phyloP scores from a whole-genome alignment of 202 grass and related monocot species.

The Brachypodium distachyon region DNA sequence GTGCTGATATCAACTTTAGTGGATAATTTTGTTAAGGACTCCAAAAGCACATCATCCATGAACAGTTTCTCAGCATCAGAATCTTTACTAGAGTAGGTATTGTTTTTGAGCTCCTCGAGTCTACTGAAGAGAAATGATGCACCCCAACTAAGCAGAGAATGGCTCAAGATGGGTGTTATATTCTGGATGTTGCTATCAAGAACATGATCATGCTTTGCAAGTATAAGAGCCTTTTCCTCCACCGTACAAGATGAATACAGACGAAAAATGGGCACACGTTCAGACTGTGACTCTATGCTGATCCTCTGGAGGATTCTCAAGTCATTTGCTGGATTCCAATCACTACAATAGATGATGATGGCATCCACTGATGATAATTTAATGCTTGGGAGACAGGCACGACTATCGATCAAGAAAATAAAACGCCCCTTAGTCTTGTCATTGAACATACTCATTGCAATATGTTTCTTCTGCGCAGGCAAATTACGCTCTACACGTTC shows the following conservation, averaged over 20 bases:
- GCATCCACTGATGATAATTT: constrained; percentile 80
- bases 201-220: constrained; percentile 66
- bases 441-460: constrained; percentile 81
- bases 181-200: constrained; percentile 64
- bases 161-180: constrained; percentile 53
- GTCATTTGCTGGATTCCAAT: constrained; percentile 92
- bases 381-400: constrained; percentile 77
- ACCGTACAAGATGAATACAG: constrained; percentile 74
- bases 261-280: constrained; percentile 57
- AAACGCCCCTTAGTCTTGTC: constrained; percentile 72
- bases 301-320: constrained; percentile 64
- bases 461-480: constrained; percentile 47
- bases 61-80: constrained; percentile 34
- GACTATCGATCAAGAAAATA: constrained; percentile 81
- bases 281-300: constrained; percentile 56
- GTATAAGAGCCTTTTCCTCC: constrained; percentile 80
- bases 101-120: constrained; percentile 58
- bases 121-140: constrained; percentile 55
- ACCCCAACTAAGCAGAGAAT: constrained; percentile 92
- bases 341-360: constrained; percentile 76
- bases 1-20: constrained; percentile 25
- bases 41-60: constrained; percentile 38
- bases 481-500: constrained; percentile 70
- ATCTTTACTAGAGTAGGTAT: constrained; percentile 22
- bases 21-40: constrained; percentile 38